Evolutionary conservation across 176 grass and related monocot species (phyloP).

Genomic region (Pharus latifolius): DNA sequence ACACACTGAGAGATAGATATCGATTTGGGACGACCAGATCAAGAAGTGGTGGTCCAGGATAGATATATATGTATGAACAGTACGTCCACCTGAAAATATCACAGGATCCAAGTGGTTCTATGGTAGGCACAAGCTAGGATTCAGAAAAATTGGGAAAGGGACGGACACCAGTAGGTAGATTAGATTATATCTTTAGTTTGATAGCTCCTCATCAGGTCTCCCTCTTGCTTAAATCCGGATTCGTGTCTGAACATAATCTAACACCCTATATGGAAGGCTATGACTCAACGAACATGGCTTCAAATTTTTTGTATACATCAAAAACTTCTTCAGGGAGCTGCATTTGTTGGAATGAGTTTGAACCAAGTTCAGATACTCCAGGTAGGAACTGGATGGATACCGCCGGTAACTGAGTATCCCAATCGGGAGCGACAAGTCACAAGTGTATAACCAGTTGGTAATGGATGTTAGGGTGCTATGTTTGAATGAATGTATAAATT

Average conservation of each 20-base stretch:
- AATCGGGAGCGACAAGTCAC: too few relatives aligned
- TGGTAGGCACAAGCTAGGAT: constrained; percentile 35
- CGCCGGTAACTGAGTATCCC: too few relatives aligned
- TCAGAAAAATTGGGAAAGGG: constrained; percentile 32
- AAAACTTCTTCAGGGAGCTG: too few relatives aligned
- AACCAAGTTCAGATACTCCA: too few relatives aligned
- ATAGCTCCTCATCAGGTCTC: constrained; percentile 17
- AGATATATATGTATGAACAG: constrained; percentile 34
- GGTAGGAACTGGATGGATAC: too few relatives aligned
- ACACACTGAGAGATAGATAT: too few relatives aligned
- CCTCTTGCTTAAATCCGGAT: neutral
- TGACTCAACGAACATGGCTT: constrained; percentile 1
- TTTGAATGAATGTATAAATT: too few relatives aligned
- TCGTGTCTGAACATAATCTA: constrained; percentile 10
- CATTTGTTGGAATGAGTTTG: too few relatives aligned
- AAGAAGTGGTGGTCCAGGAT: neutral
- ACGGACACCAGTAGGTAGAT: constrained; percentile 18
- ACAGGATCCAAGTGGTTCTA: neutral
- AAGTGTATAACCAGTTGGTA: too few relatives aligned
- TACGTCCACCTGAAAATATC: constrained; percentile 45
- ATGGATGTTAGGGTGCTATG: too few relatives aligned
- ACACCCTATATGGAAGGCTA: neutral
- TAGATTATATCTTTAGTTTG: neutral
- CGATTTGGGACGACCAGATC: too few relatives aligned
- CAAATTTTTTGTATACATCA: too few relatives aligned